Evolutionary conservation across 805 yeast species (phyloP).

Genomic region (Nakazawaea anatomiae): DNA sequence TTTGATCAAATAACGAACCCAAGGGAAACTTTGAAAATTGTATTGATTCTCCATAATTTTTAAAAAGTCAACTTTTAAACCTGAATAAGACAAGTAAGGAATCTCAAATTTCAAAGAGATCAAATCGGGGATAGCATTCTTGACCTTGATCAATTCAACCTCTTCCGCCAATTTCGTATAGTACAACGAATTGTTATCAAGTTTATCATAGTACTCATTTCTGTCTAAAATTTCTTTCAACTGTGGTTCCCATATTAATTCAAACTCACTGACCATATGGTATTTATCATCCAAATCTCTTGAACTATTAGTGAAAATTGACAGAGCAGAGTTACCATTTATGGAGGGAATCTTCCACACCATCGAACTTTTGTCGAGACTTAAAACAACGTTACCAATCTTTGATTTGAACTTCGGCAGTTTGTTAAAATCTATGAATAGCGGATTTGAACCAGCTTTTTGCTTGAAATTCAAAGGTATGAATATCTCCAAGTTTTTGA

Average conservation of each 20-base stretch:
- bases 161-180: slow-evolving; percentile 25
- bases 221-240: slow-evolving; percentile 14
- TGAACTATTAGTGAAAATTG: slow-evolving; percentile 13
- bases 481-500: slow-evolving; percentile 49
- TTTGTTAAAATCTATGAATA: slow-evolving; percentile 34
- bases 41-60: slow-evolving; percentile 61
- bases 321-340: slow-evolving; percentile 40
- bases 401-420: slow-evolving; percentile 66
- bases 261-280: slow-evolving; percentile 28
- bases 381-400: slow-evolving; percentile 64
- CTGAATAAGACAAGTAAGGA: slow-evolving; percentile 60
- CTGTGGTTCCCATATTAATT: slow-evolving; percentile 16
- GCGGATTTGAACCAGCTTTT: not conserved
- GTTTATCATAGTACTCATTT: slow-evolving; percentile 21
- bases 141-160: slow-evolving; percentile 27
- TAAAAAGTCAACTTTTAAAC: slow-evolving; percentile 59
- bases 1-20: slow-evolving; percentile 60
- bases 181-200: slow-evolving; percentile 26
- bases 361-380: slow-evolving; percentile 62
- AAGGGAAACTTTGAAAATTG: slow-evolving; percentile 60
- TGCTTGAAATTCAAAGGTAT: slow-evolving; percentile 46
- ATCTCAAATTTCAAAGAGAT: slow-evolving; percentile 55
- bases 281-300: slow-evolving; percentile 2
- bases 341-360: slow-evolving; percentile 68
- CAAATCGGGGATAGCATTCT: slow-evolving; percentile 18